phyloP scores from a whole-genome alignment of 2,329 filamentous ascomycete species.

The Aspergillus terreus region DNA sequence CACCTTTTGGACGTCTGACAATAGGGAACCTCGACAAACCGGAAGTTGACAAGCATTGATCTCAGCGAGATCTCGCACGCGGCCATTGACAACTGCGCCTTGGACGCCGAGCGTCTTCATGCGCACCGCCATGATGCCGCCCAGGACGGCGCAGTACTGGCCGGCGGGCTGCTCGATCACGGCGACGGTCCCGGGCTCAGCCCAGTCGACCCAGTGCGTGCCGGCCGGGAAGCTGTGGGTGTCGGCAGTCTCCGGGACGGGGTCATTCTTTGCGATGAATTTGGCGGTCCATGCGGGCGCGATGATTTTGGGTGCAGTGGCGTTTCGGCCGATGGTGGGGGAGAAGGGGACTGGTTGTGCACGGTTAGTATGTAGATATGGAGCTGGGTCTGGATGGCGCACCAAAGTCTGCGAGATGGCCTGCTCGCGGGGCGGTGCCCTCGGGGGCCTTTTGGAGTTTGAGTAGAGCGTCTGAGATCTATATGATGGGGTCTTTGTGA shows the following conservation, averaged over 20 bases:
- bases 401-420: slow-evolving; percentile 64
- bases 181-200: slow-evolving; percentile 57
- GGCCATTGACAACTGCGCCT: slow-evolving; percentile 64
- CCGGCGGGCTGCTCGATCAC: slow-evolving; percentile 63
- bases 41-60: slow-evolving; percentile 54
- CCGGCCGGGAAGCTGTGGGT: slow-evolving; percentile 53
- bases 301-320: slow-evolving; percentile 32
- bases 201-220: slow-evolving; percentile 67
- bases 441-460: slow-evolving; percentile 53
- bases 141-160: slow-evolving; percentile 67
- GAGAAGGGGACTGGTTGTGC: slow-evolving; percentile 30
- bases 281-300: slow-evolving; percentile 43
- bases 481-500: background rate
- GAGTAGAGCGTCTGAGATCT: slow-evolving; percentile 70
- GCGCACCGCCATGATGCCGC: slow-evolving; percentile 71
- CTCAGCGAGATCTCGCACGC: slow-evolving; percentile 64
- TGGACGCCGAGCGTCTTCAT: slow-evolving; percentile 61
- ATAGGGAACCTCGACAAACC: slow-evolving; percentile 30
- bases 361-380: background rate
- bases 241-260: slow-evolving; percentile 29
- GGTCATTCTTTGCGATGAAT: slow-evolving; percentile 57
- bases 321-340: slow-evolving; percentile 26
- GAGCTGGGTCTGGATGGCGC: slow-evolving; percentile 10
- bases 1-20: too few relatives aligned
- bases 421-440: slow-evolving; percentile 55